These are phyloP conservation scores for Collybia sp. DNA, from an alignment of 768 basidiomycete species.

Conservation along the genomic window DNA sequence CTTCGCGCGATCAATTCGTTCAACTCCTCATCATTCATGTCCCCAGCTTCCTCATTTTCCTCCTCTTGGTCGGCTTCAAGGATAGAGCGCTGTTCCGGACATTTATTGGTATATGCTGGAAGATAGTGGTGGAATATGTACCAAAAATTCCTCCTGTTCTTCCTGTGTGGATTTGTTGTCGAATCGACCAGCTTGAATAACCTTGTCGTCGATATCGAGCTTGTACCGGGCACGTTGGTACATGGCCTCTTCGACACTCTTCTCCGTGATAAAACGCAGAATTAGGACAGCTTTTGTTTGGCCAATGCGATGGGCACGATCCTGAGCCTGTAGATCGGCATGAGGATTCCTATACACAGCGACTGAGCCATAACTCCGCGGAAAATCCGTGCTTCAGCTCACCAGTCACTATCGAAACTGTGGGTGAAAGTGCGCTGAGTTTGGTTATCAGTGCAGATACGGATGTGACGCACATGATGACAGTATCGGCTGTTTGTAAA, in stretches of 20 bases:
- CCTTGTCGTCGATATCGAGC: slow-evolving; percentile 98
- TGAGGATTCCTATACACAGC: slow-evolving; percentile 78
- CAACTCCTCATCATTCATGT: slow-evolving; percentile 92
- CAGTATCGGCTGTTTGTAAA: slow-evolving; percentile 93
- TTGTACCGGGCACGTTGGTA: slow-evolving; percentile 93
- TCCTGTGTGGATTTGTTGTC: slow-evolving; percentile 98
- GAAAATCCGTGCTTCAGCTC: slow-evolving; percentile 6
- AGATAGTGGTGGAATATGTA: slow-evolving; percentile 30
- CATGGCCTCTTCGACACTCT: slow-evolving; percentile 98
- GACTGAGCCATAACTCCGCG: neutral
- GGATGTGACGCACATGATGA: slow-evolving; percentile 70
- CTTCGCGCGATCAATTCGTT: slow-evolving; percentile 88
- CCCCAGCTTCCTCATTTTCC: slow-evolving; percentile 84
- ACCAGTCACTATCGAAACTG: slow-evolving; percentile 81
- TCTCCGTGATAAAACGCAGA: slow-evolving; percentile 94
- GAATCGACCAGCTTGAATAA: slow-evolving; percentile 98
- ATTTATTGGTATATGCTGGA: slow-evolving; percentile 4
- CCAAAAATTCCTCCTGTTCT: slow-evolving; percentile 94
- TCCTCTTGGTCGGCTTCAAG: slow-evolving; percentile 88
- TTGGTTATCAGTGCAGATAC: slow-evolving; percentile 1
- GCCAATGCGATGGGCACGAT: slow-evolving; percentile 99
- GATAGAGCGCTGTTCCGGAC: slow-evolving; percentile 66
- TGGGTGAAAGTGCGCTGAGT: slow-evolving; percentile 8
- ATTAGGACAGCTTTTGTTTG: slow-evolving; percentile 98
- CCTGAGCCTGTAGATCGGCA: slow-evolving; percentile 98